Evolutionary conservation across 257 asterid species (phyloP).

Genomic region (Rehmannia glutinosa): DNA sequence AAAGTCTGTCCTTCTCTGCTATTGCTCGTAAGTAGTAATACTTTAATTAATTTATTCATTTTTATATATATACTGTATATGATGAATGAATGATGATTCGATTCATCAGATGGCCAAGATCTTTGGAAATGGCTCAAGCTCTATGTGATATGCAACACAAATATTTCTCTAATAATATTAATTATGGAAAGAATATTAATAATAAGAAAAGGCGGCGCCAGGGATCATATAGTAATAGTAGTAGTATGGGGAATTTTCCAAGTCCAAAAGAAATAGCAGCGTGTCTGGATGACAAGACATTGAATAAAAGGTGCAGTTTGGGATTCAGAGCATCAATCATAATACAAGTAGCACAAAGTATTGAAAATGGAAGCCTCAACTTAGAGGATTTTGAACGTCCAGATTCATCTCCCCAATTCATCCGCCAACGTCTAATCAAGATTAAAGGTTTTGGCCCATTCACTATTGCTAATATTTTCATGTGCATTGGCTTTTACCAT

Average conservation of each 20-base stretch:
- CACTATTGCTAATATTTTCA: constrained; percentile 33
- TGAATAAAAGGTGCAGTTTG: constrained; percentile 19
- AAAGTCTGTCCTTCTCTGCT: constrained; percentile 44
- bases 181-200: too few species aligned
- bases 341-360: constrained; percentile 20
- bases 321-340: constrained; percentile 30
- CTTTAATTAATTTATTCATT: not conserved
- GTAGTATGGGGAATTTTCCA: constrained; percentile 26
- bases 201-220: too few species aligned
- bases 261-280: constrained; percentile 32
- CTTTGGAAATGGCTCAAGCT: constrained; percentile 38
- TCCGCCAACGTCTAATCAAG: not conserved
- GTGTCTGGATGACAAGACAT: constrained; percentile 16
- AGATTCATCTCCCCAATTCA: not conserved
- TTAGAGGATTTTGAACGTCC: constrained; percentile 7
- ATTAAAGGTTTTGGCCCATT: constrained; percentile 40
- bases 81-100: too few species aligned
- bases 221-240: too few species aligned
- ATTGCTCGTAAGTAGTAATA: constrained; percentile 24
- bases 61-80: too few species aligned
- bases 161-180: too few species aligned
- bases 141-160: constrained; percentile 34
- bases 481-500: constrained; percentile 41
- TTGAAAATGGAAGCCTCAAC: constrained; percentile 19
- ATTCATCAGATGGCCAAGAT: constrained; percentile 26